Percentiles rank a stretch among this genome's conserved stretches.
These are phyloP conservation scores for Pichia sp. DNA, from an alignment of 1,139 yeast genomes.

Conservation along the genomic window DNA sequence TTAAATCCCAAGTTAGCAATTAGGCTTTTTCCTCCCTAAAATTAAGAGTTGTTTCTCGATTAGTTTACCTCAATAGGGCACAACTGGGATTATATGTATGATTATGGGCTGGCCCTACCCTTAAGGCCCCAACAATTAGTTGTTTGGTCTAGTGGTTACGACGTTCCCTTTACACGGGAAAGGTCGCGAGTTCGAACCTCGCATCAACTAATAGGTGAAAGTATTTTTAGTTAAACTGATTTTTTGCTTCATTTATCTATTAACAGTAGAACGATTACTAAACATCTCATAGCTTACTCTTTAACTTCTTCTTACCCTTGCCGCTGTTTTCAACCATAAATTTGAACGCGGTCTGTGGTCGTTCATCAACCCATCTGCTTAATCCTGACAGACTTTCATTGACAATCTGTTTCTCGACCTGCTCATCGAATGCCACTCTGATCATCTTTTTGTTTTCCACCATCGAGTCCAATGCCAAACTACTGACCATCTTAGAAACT, in stretches of 20 bases:
- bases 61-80: too few species aligned
- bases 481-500: slow-evolving; percentile 41
- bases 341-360: slow-evolving; percentile 58
- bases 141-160: slow-evolving; percentile 38
- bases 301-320: slow-evolving; percentile 3
- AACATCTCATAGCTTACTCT: slow-evolving; percentile 2
- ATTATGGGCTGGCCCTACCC: too few species aligned
- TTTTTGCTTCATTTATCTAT: too few species aligned
- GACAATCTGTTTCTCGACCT: slow-evolving; percentile 44
- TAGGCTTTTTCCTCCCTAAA: too few species aligned
- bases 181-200: slow-evolving; percentile 40
- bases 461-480: slow-evolving; percentile 56
- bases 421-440: slow-evolving; percentile 30
- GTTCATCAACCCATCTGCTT: slow-evolving; percentile 64
- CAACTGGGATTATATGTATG: too few species aligned
- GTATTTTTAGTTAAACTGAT: too few species aligned
- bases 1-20: too few species aligned
- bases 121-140: slow-evolving; percentile 21
- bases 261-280: too few species aligned
- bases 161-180: slow-evolving; percentile 38
- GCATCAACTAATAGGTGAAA: slow-evolving; percentile 30
- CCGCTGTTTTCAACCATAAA: slow-evolving; percentile 11
- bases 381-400: slow-evolving; percentile 68
- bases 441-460: slow-evolving; percentile 58
- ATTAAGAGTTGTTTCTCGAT: too few species aligned